phyloP scores from a whole-genome alignment of 192 early-diverging fungal species.

The Coemansia sp. region DNA sequence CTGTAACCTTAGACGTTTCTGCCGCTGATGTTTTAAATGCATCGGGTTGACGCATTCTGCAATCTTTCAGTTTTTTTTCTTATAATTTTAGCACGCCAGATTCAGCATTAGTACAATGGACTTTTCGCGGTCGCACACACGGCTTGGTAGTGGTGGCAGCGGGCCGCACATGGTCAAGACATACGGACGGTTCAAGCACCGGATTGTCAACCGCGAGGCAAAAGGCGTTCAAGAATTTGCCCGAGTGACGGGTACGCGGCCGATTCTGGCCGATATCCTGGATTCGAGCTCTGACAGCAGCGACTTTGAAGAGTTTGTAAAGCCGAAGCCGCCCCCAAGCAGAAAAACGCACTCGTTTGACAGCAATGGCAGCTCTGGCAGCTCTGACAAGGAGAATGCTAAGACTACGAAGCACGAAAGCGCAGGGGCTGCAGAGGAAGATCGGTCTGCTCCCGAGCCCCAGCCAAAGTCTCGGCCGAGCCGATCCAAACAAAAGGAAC shows the following conservation, averaged over 20 bases:
- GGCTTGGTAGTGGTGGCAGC: slow-evolving; percentile 19
- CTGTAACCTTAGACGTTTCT: background rate
- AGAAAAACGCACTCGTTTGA: no score
- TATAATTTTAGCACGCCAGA: background rate
- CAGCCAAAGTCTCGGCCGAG: background rate
- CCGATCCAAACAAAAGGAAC: background rate
- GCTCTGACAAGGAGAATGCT: slow-evolving; percentile 4
- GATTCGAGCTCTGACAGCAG: slow-evolving; percentile 47
- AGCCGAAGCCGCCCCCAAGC: background rate
- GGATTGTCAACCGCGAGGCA: slow-evolving; percentile 31
- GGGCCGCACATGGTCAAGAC: slow-evolving; percentile 45
- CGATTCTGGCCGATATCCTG: slow-evolving; percentile 30
- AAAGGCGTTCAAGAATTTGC: slow-evolving; percentile 40
- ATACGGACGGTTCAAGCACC: slow-evolving; percentile 43
- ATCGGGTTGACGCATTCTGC: background rate
- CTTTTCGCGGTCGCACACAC: slow-evolving; percentile 29
- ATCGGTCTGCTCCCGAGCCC: background rate
- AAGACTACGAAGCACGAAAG: background rate
- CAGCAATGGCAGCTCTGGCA: no score
- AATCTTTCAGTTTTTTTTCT: background rate
- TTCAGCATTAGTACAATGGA: slow-evolving; percentile 25
- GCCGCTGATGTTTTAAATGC: background rate
- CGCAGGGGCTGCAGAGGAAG: background rate
- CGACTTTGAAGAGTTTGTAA: slow-evolving; percentile 23
- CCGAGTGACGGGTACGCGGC: slow-evolving; percentile 20